Evolutionary conservation across 2,329 filamentous ascomycete genomes (phyloP).

Genomic region (Orbilia brochopaga): DNA sequence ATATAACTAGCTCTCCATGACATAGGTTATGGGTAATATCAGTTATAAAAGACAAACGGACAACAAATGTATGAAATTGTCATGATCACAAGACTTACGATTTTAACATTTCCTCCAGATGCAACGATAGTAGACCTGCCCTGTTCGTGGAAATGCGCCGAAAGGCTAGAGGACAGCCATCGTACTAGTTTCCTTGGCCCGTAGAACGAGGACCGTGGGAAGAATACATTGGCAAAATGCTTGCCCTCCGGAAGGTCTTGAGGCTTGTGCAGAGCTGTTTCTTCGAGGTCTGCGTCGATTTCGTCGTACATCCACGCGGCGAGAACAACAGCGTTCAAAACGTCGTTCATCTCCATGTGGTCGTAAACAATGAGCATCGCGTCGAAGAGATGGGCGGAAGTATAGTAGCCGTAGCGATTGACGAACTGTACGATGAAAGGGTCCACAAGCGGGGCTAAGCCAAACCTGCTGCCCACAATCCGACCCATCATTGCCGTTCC

Average conservation of each 20-base stretch:
- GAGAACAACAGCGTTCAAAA: not conserved
- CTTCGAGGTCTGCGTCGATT: not conserved
- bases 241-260: no score
- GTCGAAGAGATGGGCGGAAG: conserved; percentile 17
- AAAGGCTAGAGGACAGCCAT: conserved; percentile 1
- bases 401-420: conserved; percentile 17
- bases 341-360: not conserved
- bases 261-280: not conserved
- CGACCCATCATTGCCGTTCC: conserved; percentile 8
- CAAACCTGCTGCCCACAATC: conserved; percentile 7
- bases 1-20: no score
- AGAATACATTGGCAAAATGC: conserved; percentile 12
- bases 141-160: not conserved
- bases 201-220: not conserved
- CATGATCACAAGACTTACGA: conserved; percentile 4
- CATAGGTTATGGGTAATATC: no score
- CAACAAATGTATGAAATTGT: no score
- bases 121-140: not conserved
- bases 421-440: conserved; percentile 9
- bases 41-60: no score
- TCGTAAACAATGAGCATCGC: conserved; percentile 16
- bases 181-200: conserved; percentile 8
- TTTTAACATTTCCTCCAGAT: conserved; percentile 10
- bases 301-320: conserved; percentile 22
- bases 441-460: not conserved